A percentile compares a stretch with the other conserved stretches of the same genome.
Conservation (phyloP, 768 basidiomycete species). For the Boletus tomentosulus region DNA sequence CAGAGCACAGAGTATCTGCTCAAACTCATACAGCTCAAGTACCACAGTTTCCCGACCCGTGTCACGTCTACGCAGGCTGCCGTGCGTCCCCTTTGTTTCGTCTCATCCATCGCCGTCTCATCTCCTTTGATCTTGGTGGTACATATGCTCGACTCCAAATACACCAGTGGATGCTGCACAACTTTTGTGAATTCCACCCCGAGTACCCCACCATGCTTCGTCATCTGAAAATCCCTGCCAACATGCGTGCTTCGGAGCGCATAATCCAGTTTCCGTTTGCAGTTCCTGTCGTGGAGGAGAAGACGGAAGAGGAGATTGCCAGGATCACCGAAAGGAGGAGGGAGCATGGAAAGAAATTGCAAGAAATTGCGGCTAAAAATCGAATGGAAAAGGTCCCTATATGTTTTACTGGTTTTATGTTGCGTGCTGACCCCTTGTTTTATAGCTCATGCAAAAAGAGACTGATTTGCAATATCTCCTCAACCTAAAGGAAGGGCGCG, state of each 20-base stretch:
- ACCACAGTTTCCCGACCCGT: slow-evolving; percentile 86
- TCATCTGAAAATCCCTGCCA: slow-evolving; percentile 59
- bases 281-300: slow-evolving; percentile 61
- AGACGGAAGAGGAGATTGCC: slow-evolving; percentile 86
- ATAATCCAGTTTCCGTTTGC: slow-evolving; percentile 88
- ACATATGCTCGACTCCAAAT: neutral
- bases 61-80: slow-evolving; percentile 74
- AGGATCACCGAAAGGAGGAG: slow-evolving; percentile 71
- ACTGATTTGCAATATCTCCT: slow-evolving; percentile 63
- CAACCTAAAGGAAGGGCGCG: slow-evolving; percentile 59
- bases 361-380: slow-evolving; percentile 86
- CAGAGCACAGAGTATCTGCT: slow-evolving; percentile 91
- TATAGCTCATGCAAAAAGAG: slow-evolving; percentile 71
- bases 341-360: slow-evolving; percentile 84
- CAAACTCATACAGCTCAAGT: slow-evolving; percentile 93
- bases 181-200: slow-evolving; percentile 75
- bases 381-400: slow-evolving; percentile 72
- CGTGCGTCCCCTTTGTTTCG: slow-evolving; percentile 40
- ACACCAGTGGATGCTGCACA: slow-evolving; percentile 83
- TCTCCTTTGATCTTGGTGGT: neutral
- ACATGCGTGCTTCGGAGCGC: slow-evolving; percentile 59
- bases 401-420: neutral
- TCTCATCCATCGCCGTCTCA: neutral
- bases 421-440: neutral
- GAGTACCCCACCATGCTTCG: slow-evolving; percentile 73